Percentiles rank a stretch among this genome's conserved stretches.
These are phyloP conservation scores for Colletotrichum orbiculare DNA, from an alignment of 2,329 filamentous ascomycete genomes.

Conservation along the genomic window DNA sequence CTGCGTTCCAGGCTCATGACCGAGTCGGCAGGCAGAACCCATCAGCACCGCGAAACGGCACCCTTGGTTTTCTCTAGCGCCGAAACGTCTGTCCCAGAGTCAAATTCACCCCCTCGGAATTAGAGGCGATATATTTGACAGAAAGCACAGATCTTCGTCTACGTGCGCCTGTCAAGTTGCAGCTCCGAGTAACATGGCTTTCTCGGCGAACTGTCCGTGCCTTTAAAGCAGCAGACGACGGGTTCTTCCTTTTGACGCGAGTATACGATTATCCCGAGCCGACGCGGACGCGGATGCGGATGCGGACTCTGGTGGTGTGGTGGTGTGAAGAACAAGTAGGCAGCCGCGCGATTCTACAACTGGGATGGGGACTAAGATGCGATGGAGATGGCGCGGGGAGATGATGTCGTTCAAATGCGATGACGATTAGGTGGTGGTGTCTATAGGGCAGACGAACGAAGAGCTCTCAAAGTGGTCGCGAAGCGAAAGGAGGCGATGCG, in stretches of 20 bases:
- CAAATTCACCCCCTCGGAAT: no score
- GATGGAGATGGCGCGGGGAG: conserved; percentile 6
- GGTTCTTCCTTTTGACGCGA: conserved; percentile 16
- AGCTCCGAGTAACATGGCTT: conserved; percentile 5
- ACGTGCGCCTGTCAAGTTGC: conserved; percentile 30
- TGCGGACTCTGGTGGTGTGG: background rate
- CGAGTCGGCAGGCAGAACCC: conserved; percentile 9
- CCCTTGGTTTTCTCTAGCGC: no score
- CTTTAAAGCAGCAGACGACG: conserved; percentile 2
- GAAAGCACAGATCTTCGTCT: conserved; percentile 26
- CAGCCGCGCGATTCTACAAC: conserved; percentile 9
- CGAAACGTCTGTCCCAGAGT: no score
- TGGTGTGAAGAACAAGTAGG: background rate
- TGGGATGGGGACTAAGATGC: background rate
- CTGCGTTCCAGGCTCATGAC: no score
- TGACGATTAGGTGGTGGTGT: conserved; percentile 10
- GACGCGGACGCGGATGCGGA: no score
- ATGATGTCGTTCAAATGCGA: conserved; percentile 16
- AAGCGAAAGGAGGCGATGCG: conserved; percentile 24
- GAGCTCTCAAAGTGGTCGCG: conserved; percentile 3
- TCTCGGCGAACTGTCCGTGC: conserved; percentile 16
- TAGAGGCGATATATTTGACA: background rate
- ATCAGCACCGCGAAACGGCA: background rate
- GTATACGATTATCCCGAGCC: background rate
- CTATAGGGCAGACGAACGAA: background rate